These are phyloP conservation scores for Silybum marianum DNA, from an alignment of 129 eudicot species.

Conservation along the genomic window DNA sequence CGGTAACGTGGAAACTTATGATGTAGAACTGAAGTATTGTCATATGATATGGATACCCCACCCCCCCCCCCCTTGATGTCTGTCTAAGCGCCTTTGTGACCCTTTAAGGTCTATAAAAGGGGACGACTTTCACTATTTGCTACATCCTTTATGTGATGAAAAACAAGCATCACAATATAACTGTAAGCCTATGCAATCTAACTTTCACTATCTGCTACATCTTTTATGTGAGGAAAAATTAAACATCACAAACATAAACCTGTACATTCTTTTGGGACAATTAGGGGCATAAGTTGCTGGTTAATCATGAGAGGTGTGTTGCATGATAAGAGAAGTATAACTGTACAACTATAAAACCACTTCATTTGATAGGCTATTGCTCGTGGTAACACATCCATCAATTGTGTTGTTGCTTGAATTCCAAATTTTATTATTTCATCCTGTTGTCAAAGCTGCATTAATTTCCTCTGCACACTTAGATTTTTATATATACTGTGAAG, in stretches of 20 bases:
- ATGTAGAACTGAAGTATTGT: background rate
- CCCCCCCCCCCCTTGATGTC: background rate
- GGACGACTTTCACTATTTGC: background rate
- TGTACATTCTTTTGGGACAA: background rate
- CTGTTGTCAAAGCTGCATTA: background rate
- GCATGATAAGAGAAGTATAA: background rate
- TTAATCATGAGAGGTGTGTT: background rate
- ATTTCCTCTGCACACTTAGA: conserved; percentile 15
- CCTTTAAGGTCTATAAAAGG: background rate
- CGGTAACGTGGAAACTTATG: background rate
- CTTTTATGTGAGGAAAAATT: background rate
- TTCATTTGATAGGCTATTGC: background rate
- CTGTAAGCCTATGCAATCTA: background rate
- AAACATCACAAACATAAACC: background rate
- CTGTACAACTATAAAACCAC: conserved; percentile 6
- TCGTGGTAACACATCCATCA: conserved; percentile 3
- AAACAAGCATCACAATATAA: background rate
- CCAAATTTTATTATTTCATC: background rate
- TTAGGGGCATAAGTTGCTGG: background rate
- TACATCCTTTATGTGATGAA: background rate
- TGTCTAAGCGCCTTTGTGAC: background rate
- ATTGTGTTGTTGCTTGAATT: conserved; percentile 8
- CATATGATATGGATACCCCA: background rate
- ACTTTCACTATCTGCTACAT: background rate
- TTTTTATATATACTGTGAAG: conserved; percentile 14